Conservation (phyloP, 2,329 filamentous ascomycete species). For the Aspergillus tamarii region DNA sequence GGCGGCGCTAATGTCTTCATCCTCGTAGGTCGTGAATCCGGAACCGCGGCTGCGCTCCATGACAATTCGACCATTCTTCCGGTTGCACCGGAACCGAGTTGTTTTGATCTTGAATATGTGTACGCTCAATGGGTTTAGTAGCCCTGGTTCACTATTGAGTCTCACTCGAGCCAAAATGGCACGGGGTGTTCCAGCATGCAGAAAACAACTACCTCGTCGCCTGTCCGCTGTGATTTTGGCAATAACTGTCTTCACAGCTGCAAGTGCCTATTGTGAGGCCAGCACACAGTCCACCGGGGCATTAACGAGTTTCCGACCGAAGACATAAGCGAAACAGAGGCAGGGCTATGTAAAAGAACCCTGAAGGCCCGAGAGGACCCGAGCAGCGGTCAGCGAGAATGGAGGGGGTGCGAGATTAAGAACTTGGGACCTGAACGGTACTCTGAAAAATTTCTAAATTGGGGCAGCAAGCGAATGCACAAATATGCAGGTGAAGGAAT, state of each 20-base stretch:
- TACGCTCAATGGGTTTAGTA: background rate
- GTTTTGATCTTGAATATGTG: background rate
- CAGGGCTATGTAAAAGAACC: background rate
- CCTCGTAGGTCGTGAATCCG: constrained; percentile 61
- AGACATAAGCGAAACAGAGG: constrained; percentile 7
- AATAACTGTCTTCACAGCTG: background rate
- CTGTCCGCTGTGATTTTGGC: no score
- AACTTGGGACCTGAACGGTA: constrained; percentile 3
- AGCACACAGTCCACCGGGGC: constrained; percentile 2
- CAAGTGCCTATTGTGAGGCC: background rate
- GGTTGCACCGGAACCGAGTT: background rate
- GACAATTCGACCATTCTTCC: constrained; percentile 60
- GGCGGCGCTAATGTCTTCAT: constrained; percentile 50
- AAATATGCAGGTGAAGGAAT: constrained; percentile 18
- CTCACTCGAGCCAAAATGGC: background rate
- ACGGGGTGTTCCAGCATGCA: background rate
- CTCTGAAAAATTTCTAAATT: constrained; percentile 19
- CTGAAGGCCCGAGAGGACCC: constrained; percentile 12
- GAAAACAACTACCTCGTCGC: background rate
- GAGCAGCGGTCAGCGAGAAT: constrained; percentile 8
- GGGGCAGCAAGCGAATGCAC: constrained; percentile 18
- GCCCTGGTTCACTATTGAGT: background rate
- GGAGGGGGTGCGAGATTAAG: constrained; percentile 8
- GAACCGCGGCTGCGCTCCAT: constrained; percentile 63
- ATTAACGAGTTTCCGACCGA: background rate